These are phyloP conservation scores for Solanum medicagineum DNA, from an alignment of 257 asterid genomes.

Conservation along the genomic window DNA sequence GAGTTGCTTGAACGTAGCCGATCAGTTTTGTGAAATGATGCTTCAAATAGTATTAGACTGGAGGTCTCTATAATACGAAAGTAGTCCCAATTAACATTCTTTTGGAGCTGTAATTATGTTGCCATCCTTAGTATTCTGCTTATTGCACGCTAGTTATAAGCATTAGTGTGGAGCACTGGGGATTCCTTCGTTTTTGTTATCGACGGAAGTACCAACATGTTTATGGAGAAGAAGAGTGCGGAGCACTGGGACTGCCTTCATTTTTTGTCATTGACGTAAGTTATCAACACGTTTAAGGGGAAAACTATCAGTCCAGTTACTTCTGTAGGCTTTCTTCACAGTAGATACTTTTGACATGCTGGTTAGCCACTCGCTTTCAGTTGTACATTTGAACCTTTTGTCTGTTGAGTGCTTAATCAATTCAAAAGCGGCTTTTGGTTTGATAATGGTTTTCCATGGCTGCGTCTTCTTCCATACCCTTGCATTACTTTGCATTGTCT, in stretches of 20 bases:
- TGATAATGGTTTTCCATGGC: background rate
- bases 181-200: background rate
- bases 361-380: background rate
- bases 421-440: background rate
- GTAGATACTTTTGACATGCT: background rate
- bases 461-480: background rate
- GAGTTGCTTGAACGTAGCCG: conserved; percentile 50
- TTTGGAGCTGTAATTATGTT: background rate
- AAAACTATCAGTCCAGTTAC: background rate
- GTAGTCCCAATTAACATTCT: background rate
- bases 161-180: background rate
- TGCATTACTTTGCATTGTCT: background rate
- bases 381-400: background rate
- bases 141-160: background rate
- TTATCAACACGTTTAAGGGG: background rate
- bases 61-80: background rate
- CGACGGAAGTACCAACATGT: background rate
- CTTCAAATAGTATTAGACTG: background rate
- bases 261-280: background rate
- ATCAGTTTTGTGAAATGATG: conserved; percentile 6
- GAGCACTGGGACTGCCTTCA: background rate
- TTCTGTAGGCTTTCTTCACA: background rate
- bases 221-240: background rate
- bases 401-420: background rate
- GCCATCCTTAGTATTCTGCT: background rate